Base-by-base conservation (phyloP, 2,329 filamentous ascomycete species). In the Phaeosphaeriaceae sp. region DNA sequence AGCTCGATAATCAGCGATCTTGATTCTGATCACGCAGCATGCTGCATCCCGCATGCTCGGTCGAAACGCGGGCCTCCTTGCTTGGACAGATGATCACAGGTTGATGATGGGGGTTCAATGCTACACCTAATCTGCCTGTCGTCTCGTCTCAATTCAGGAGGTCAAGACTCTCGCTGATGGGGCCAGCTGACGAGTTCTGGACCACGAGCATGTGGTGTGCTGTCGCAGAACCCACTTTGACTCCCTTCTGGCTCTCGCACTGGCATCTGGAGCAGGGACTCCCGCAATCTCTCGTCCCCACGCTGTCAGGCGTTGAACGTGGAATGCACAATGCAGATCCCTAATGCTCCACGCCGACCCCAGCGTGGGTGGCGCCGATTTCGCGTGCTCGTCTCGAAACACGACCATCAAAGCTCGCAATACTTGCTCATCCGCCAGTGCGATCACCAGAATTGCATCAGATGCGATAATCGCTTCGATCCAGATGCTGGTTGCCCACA, bases 21-120 rank as follows among this genome's bases (percentile, higher is more conserved):
- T 55, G 53, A 59, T 58, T 52, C 40, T 47, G 49, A 53, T 54
- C 58, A 56, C 54, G 35, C 44, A 55, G 28, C 35, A 56, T 52
- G 35, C 44, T 57, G 28, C 35, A 32, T 47, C 61, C 63, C 63
- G 63, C 59, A 66, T 63, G 65, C 59, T 68, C 65, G 65, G 68
- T 58, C 65, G 54, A 66, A 62, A 69, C 63, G 54, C 68, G 66
- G 67, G 49, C 58, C 58, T 40, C 15, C 35, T 40, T 60, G 52
- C 46, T 23, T 54, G 54, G 58, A 56, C 59, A 63, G 62, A 65
- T 51, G 35, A 64, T 57, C 42, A 43, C 53, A 55, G 42, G 42
- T 49, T 55, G 52, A 59, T 52, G 57, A 61, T 63, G 30, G 57
- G 54, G 60, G 57, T 30, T 50, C 40, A 48, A 40, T 40, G 35